Evolutionary conservation across 1,139 yeast species (phyloP).

Genomic region (Tardiomyces digboiensis): DNA sequence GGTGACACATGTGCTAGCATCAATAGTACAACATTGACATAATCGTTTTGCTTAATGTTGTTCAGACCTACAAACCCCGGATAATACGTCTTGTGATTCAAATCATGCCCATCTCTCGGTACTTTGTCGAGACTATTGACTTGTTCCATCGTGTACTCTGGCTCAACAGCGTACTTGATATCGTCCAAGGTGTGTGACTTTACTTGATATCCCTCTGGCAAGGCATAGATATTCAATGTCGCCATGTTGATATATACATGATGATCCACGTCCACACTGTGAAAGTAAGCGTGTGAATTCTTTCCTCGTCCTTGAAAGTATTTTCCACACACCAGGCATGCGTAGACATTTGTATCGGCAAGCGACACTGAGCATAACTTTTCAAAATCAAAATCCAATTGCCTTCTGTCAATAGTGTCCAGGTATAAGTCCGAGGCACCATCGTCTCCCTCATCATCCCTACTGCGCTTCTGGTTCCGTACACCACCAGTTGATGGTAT

Average conservation of each 20-base stretch:
- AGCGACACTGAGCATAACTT: slow-evolving; percentile 57
- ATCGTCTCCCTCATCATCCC: neutral
- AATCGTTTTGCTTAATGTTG: slow-evolving; percentile 40
- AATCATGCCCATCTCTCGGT: slow-evolving; percentile 24
- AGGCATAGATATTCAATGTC: slow-evolving; percentile 38
- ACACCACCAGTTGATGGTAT: too few species aligned
- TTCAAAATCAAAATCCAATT: slow-evolving; percentile 63
- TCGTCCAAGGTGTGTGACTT: slow-evolving; percentile 36
- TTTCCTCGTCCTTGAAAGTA: slow-evolving; percentile 60
- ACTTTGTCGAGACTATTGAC: slow-evolving; percentile 25
- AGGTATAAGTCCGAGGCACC: slow-evolving; percentile 27
- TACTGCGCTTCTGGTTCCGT: neutral
- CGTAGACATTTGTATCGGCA: slow-evolving; percentile 51
- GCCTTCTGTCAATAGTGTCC: slow-evolving; percentile 44
- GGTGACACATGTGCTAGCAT: slow-evolving; percentile 44
- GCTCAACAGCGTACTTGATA: slow-evolving; percentile 43
- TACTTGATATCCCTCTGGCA: slow-evolving; percentile 53
- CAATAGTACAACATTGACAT: slow-evolving; percentile 50
- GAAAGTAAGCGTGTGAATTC: slow-evolving; percentile 58
- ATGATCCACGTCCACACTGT: slow-evolving; percentile 53
- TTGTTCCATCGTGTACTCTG: slow-evolving; percentile 35
- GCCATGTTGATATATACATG: slow-evolving; percentile 52
- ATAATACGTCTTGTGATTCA: slow-evolving; percentile 36
- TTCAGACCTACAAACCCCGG: slow-evolving; percentile 64
- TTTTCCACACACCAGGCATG: slow-evolving; percentile 68